Percentiles rank a stretch among this genome's conserved stretches.
These are phyloP conservation scores for Danielia reshetovae DNA, from an alignment of 805 yeast species.

Conservation along the genomic window DNA sequence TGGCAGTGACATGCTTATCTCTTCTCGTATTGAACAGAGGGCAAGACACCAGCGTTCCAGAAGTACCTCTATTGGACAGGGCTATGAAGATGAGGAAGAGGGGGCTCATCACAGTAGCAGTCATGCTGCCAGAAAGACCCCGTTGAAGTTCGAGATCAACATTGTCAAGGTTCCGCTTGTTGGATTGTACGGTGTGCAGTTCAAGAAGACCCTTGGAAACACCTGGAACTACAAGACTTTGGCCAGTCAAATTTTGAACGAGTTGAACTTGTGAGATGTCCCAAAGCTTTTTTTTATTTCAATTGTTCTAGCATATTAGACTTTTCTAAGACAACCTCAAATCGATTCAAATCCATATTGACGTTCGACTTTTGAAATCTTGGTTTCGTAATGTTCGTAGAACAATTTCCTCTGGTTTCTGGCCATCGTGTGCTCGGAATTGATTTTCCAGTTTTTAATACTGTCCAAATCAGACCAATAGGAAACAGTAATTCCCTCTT, in stretches of 20 bases:
- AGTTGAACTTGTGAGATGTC: slow-evolving; percentile 50
- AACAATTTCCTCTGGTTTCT: slow-evolving; percentile 8
- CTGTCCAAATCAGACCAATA: slow-evolving; percentile 13
- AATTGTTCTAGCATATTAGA: slow-evolving; percentile 1
- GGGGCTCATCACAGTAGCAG: not conserved
- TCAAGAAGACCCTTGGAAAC: slow-evolving; percentile 88
- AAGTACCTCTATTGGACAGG: slow-evolving; percentile 16
- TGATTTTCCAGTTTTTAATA: slow-evolving; percentile 13
- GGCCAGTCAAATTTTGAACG: slow-evolving; percentile 78
- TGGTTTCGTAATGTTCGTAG: slow-evolving; percentile 9
- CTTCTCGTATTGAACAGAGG: slow-evolving; percentile 55
- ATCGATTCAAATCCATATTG: slow-evolving; percentile 6
- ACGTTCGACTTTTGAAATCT: slow-evolving; percentile 14
- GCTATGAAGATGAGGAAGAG: slow-evolving; percentile 7
- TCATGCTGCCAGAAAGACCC: slow-evolving; percentile 31
- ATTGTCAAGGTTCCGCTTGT: slow-evolving; percentile 89
- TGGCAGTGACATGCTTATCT: slow-evolving; percentile 57
- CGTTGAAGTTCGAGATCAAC: slow-evolving; percentile 85
- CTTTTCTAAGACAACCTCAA: not conserved
- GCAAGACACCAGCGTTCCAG: slow-evolving; percentile 33
- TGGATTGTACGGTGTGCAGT: slow-evolving; percentile 89
- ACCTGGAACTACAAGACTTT: slow-evolving; percentile 92
- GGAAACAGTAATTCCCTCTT: slow-evolving; percentile 15
- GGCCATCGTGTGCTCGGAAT: slow-evolving; percentile 16
- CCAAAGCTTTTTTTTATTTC: not conserved